These are phyloP conservation scores for Boletus barrowsii DNA, from an alignment of 768 basidiomycete species.

Conservation along the genomic window DNA sequence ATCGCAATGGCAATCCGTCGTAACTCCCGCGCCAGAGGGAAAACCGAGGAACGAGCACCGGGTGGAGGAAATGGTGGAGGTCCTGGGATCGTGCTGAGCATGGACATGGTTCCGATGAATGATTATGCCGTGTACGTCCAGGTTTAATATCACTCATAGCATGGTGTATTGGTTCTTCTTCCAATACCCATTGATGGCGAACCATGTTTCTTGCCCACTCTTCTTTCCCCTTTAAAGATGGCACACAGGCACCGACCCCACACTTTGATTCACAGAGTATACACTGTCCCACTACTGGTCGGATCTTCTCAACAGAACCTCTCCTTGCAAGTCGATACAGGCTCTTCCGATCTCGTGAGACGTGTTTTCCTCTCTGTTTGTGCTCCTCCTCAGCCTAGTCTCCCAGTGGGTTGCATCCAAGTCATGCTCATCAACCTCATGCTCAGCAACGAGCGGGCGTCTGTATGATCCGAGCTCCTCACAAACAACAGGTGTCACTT, in stretches of 20 bases:
- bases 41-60: constrained; percentile 11
- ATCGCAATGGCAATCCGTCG: constrained; percentile 12
- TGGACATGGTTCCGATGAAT: constrained; percentile 53
- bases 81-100: constrained; percentile 55
- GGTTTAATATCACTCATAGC: neutral
- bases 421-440: constrained; percentile 55
- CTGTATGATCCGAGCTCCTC: constrained; percentile 57
- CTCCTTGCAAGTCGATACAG: constrained; percentile 74
- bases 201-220: neutral
- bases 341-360: constrained; percentile 76
- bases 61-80: constrained; percentile 46
- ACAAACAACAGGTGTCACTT: constrained; percentile 38
- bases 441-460: constrained; percentile 43
- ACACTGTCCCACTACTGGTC: constrained; percentile 58
- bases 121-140: constrained; percentile 52
- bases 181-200: neutral
- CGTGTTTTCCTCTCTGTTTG: neutral
- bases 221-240: neutral
- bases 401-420: constrained; percentile 71
- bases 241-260: neutral
- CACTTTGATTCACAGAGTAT: constrained; percentile 44
- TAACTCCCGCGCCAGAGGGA: constrained; percentile 3
- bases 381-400: neutral
- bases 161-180: neutral
- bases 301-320: constrained; percentile 49